Evolutionary conservation across 2,329 filamentous ascomycete genomes (phyloP), one percentile per base, ranked within the genome.

Genomic region (Herpotrichia juniperi): DNA sequence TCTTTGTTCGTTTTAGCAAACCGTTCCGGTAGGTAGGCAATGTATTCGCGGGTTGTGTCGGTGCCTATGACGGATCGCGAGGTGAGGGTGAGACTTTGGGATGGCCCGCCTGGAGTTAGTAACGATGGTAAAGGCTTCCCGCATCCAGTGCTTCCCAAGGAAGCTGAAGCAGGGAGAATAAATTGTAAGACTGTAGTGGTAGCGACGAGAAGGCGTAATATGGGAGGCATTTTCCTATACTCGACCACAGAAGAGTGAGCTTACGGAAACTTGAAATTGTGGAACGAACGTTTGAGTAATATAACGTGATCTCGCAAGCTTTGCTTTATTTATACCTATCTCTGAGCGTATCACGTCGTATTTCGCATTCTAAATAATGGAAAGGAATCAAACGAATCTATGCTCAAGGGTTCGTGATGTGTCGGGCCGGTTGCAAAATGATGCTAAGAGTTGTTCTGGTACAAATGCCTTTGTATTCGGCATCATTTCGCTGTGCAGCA

Each of bases 41-140:
- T 53, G 42, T 60, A 66, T 39, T 53, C 25, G 10, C 64, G 54
- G 12, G 21, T 40, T 2, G 16, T 14, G 19, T 24, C 22, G 11
- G 52, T n/a, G 3, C 60, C 61, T 16, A 57, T 54, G 8, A 54
- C 57, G 2, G 54, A 56, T 24, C 48, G 53, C 0, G 64, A 66
- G 0, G 51, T 28, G 4, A 67, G 30, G 0, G 62, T 65, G 9
- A 67, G 43, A 24, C 59, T 65, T 22, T 50, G 30, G 1, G 63
- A 59, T 24, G 64, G 52, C 1, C 53, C 42, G 4, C 64, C 63
- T 1, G 63, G 59, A 9, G 43, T 46, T 1, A 66, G 52, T 1
- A 30, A 50, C 2, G 31, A 8, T 11, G 64, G 56, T 1, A 65
- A 45, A 1, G 50, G 1, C 2, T 40, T 46, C 2, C 30, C 51